A percentile compares a stretch with the other conserved stretches of the same genome.
phyloP scores from a whole-genome alignment of 2,329 filamentous ascomycete genomes.

The Colletotrichum orchidophilum region DNA sequence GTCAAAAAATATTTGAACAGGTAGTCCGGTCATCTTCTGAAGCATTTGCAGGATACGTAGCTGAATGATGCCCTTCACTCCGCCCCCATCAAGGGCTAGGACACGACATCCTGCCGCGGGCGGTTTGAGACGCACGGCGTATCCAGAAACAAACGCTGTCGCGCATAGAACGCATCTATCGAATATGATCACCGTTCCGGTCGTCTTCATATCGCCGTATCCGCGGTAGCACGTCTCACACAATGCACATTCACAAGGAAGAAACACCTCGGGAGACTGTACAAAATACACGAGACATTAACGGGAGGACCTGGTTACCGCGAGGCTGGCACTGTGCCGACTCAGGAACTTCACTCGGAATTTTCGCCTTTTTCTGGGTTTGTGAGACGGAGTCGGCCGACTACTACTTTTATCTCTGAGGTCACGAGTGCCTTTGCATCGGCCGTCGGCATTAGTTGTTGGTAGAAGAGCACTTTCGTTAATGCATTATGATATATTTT shows the following conservation, averaged over 20 bases:
- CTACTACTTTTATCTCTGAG: not conserved
- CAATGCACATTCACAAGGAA: constrained; percentile 1
- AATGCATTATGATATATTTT: not conserved
- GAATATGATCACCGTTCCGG: not conserved
- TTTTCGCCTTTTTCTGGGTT: not conserved
- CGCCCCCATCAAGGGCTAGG: constrained; percentile 38
- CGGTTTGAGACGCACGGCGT: not conserved
- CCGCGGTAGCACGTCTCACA: not conserved
- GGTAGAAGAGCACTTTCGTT: not conserved
- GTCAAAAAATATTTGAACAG: not conserved
- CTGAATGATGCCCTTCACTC: constrained; percentile 42
- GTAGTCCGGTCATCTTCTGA: constrained; percentile 35
- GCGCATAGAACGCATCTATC: not conserved
- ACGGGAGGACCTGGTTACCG: not conserved
- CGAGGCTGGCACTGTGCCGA: not conserved
- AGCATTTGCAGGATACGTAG: constrained; percentile 41
- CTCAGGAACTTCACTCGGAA: not conserved
- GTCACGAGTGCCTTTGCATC: not conserved
- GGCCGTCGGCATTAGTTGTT: not conserved
- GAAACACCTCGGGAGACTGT: not conserved
- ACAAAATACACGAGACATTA: not conserved
- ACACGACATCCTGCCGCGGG: constrained; percentile 8
- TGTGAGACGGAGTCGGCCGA: not conserved
- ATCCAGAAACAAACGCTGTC: not conserved
- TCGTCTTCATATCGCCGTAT: not conserved